Conservation (phyloP, 164 flowering plant genomes). For the Liquidambar formosana region DNA sequence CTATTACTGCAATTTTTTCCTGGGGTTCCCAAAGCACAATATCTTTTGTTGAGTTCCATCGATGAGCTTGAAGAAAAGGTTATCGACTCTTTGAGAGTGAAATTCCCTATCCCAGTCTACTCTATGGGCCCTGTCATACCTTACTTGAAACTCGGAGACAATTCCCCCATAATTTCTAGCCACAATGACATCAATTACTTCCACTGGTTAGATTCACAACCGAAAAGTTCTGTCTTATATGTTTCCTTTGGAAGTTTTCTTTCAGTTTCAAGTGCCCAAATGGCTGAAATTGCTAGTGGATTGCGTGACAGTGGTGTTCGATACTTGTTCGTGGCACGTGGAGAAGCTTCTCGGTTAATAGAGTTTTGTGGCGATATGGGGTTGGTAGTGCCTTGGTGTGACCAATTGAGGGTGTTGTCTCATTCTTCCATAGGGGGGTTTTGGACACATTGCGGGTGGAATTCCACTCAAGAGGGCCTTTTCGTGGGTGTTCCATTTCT, state of each 20-base stretch:
- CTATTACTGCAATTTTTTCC: conserved; percentile 12
- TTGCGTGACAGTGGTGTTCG: no score
- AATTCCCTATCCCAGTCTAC: conserved; percentile 35
- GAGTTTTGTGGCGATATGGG: no score
- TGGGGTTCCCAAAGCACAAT: conserved; percentile 35
- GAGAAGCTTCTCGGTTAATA: conserved; percentile 22
- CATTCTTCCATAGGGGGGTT: conserved; percentile 53
- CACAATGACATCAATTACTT: conserved; percentile 19
- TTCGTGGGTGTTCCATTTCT: conserved; percentile 45
- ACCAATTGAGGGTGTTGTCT: conserved; percentile 46
- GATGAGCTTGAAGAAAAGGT: conserved; percentile 50
- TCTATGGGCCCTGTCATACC: conserved; percentile 52
- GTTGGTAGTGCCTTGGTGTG: conserved; percentile 53
- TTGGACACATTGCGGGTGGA: conserved; percentile 61
- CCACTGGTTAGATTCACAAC: no score
- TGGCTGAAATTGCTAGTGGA: conserved; percentile 36
- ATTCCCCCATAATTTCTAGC: not conserved
- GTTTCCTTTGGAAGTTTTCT: conserved; percentile 40
- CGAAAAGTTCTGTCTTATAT: conserved; percentile 31
- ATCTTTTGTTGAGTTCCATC: conserved; percentile 40
- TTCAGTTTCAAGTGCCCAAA: conserved; percentile 31
- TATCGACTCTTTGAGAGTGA: conserved; percentile 26
- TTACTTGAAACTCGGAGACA: conserved; percentile 13
- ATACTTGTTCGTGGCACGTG: conserved; percentile 46
- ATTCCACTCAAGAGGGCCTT: conserved; percentile 37